Conservation (phyloP, 768 basidiomycete genomes). For the Hypholoma sublateritium region DNA sequence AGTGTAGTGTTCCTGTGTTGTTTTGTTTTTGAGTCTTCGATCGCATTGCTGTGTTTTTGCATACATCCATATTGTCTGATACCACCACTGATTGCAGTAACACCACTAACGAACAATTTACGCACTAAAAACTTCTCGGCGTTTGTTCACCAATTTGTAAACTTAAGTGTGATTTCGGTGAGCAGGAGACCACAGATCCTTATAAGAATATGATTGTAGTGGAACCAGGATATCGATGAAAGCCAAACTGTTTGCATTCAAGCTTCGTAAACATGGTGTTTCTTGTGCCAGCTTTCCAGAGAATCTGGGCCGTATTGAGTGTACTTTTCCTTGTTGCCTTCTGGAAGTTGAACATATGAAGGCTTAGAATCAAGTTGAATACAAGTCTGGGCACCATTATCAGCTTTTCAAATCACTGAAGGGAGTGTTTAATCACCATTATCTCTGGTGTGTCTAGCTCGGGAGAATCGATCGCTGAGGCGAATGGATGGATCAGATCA, state of each 20-base stretch:
- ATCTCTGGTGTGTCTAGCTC: constrained; percentile 49
- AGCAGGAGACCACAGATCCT: too few relatives aligned
- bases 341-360: constrained; percentile 60
- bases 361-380: constrained; percentile 52
- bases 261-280: constrained; percentile 37
- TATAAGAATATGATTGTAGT: too few relatives aligned
- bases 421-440: constrained; percentile 37
- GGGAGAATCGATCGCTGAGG: constrained; percentile 63
- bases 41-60: neutral
- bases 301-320: constrained; percentile 42
- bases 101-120: neutral
- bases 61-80: neutral
- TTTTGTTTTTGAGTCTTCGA: neutral
- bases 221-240: too few relatives aligned
- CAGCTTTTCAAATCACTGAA: neutral
- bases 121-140: neutral
- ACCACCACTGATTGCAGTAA: neutral
- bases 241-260: neutral
- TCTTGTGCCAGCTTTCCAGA: constrained; percentile 62
- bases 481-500: constrained; percentile 65
- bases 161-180: too few relatives aligned
- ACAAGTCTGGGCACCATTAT: constrained; percentile 35
- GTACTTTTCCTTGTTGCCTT: constrained; percentile 50
- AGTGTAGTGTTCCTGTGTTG: constrained; percentile 7
- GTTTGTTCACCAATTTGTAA: too few relatives aligned